phyloP scores from a whole-genome alignment of 2,329 filamentous ascomycete species.

The Neopestalotiopsis sp. region DNA sequence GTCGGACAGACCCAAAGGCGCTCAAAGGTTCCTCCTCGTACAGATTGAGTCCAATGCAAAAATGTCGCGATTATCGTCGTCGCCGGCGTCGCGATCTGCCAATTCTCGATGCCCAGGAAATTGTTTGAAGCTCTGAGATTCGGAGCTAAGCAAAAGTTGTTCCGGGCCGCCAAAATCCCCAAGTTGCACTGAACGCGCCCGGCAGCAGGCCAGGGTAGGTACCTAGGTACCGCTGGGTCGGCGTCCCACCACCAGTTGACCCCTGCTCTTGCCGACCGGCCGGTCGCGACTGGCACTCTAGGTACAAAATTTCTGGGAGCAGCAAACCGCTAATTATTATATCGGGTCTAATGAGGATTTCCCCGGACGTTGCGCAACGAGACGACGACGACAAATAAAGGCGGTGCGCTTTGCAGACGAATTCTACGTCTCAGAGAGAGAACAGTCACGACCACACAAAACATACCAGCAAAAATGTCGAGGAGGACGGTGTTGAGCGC shows the following conservation, averaged over 20 bases:
- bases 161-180: slow-evolving; percentile 12
- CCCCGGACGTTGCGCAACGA: neutral
- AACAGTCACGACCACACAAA: neutral
- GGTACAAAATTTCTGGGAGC: slow-evolving; percentile 14
- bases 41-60: neutral
- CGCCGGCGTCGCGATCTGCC: neutral
- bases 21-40: neutral
- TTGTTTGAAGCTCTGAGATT: slow-evolving; percentile 1
- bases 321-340: neutral
- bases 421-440: neutral
- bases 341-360: neutral
- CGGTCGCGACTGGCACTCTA: slow-evolving; percentile 13
- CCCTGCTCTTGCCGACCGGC: slow-evolving; percentile 5
- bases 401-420: neutral
- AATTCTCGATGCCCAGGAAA: neutral
- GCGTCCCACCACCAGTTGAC: neutral
- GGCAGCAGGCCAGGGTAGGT: neutral
- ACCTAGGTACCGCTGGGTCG: neutral
- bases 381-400: slow-evolving; percentile 6
- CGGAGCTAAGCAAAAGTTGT: slow-evolving; percentile 18
- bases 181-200: neutral
- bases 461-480: slow-evolving; percentile 28
- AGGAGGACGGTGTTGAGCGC: slow-evolving; percentile 34
- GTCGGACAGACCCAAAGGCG: slow-evolving; percentile 18
- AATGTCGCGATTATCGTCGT: neutral